phyloP scores from a whole-genome alignment of 306 rosid species.

The Dalbergia oliveri region DNA sequence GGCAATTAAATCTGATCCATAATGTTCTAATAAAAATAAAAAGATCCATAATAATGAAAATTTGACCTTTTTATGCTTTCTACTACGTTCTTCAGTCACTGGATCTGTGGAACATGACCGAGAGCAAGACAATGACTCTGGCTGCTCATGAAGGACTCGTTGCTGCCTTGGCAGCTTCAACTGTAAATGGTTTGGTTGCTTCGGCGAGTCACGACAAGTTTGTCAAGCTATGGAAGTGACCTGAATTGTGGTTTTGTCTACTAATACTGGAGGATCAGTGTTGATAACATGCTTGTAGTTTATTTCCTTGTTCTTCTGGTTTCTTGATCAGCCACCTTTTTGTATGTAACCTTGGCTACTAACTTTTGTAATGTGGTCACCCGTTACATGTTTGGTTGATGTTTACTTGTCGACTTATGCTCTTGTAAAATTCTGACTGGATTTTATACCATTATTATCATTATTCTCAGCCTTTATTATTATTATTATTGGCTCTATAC shows the following conservation, averaged over 20 bases:
- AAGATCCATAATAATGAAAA: not conserved
- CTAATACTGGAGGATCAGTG: constrained; percentile 43
- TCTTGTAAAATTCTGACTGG: not conserved
- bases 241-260: constrained; percentile 3
- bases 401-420: constrained; percentile 16
- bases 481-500: too few species aligned
- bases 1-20: constrained; percentile 7
- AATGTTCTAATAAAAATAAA: too few species aligned
- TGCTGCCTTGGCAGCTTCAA: constrained; percentile 81
- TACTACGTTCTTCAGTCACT: constrained; percentile 64
- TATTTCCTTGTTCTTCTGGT: constrained; percentile 31
- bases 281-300: constrained; percentile 49
- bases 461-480: too few species aligned
- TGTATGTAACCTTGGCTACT: constrained; percentile 41
- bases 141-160: constrained; percentile 92
- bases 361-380: constrained; percentile 44
- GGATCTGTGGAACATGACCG: constrained; percentile 94
- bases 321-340: constrained; percentile 38
- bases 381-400: constrained; percentile 24
- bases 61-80: constrained; percentile 2
- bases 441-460: constrained; percentile 13
- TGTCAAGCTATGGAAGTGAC: constrained; percentile 93
- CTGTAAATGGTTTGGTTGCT: constrained; percentile 84
- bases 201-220: constrained; percentile 94
- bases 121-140: constrained; percentile 92